A percentile compares a stretch with the other conserved stretches of the same genome.
Conservation (phyloP, 352 stramenopile genomes). For the Phytophthora crassamura region DNA sequence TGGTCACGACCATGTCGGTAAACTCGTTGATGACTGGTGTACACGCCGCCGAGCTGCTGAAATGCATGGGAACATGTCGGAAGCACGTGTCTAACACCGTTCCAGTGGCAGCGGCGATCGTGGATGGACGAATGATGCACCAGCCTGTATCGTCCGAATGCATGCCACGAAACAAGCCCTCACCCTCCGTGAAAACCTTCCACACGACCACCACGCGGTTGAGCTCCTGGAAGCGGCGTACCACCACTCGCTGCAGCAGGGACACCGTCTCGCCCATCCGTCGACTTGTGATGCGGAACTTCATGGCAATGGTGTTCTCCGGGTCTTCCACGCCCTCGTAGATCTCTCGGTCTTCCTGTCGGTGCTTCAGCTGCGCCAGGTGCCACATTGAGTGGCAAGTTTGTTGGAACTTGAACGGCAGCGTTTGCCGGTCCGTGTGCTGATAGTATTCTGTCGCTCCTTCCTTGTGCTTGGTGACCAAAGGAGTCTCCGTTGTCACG, state of each 20-base stretch:
- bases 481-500: background rate
- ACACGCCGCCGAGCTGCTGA: conserved; percentile 14
- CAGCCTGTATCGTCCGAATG: conserved; percentile 43
- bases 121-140: conserved; percentile 24
- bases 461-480: conserved; percentile 25
- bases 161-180: conserved; percentile 34
- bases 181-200: conserved; percentile 58
- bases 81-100: conserved; percentile 40
- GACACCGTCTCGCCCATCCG: conserved; percentile 25
- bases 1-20: conserved; percentile 28
- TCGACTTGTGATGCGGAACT: conserved; percentile 32
- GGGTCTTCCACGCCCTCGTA: conserved; percentile 20
- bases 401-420: conserved; percentile 44
- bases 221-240: conserved; percentile 51
- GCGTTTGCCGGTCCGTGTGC: conserved; percentile 17
- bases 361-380: conserved; percentile 28
- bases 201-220: conserved; percentile 69
- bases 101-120: background rate
- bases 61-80: conserved; percentile 40
- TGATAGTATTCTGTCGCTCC: conserved; percentile 29
- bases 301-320: conserved; percentile 35
- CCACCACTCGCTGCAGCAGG: conserved; percentile 35
- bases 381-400: conserved; percentile 33
- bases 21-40: conserved; percentile 33
- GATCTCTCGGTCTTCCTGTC: conserved; percentile 30